Percentiles rank a stretch among this genome's conserved stretches.
Conservation (phyloP, 2,329 filamentous ascomycete species). For the Capronia coronata region DNA sequence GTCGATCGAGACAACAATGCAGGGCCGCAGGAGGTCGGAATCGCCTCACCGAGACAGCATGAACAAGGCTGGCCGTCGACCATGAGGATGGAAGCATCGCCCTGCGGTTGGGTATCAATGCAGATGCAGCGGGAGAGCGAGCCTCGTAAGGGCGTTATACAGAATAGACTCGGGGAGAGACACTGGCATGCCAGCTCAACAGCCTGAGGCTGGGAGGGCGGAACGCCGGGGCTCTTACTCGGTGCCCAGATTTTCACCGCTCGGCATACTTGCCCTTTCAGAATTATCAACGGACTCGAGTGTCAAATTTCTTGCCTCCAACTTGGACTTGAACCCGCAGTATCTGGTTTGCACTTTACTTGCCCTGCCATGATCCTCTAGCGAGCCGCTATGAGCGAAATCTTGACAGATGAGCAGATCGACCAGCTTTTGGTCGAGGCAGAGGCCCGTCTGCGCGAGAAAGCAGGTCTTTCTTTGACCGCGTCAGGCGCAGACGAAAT, state of each 20-base stretch:
- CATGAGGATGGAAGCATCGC: not conserved
- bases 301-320: not conserved
- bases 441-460: constrained; percentile 48
- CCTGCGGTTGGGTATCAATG: constrained; percentile 2
- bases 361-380: not conserved
- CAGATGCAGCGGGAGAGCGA: not conserved
- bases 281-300: not conserved
- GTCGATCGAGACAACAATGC: not conserved
- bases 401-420: constrained; percentile 51
- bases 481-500: constrained; percentile 22
- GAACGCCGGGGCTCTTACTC: no score
- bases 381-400: constrained; percentile 1
- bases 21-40: not conserved
- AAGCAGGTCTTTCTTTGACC: constrained; percentile 25
- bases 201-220: no score
- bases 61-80: not conserved
- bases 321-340: not conserved
- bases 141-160: not conserved
- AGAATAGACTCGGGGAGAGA: no score
- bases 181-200: no score
- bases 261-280: not conserved
- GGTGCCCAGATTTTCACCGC: not conserved
- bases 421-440: constrained; percentile 58
- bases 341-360: not conserved
- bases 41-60: not conserved